phyloP scores from a whole-genome alignment of 768 basidiomycete genomes.

The Lactarius akahatsu region DNA sequence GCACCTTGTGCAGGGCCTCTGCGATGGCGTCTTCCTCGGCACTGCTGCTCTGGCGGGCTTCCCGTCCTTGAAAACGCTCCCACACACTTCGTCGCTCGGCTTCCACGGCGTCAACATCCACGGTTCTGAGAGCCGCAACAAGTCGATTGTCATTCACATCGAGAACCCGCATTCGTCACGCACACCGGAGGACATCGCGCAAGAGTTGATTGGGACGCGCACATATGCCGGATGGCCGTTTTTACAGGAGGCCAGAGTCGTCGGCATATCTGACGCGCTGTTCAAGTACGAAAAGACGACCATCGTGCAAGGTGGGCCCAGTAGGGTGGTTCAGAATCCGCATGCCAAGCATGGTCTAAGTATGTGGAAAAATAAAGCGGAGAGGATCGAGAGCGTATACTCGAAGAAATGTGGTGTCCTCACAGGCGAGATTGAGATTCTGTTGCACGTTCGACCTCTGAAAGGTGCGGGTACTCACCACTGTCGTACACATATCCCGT shows the following conservation, averaged over 20 bases:
- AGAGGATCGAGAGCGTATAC: slow-evolving; percentile 77
- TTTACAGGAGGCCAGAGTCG: slow-evolving; percentile 86
- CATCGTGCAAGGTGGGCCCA: slow-evolving; percentile 49
- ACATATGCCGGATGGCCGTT: slow-evolving; percentile 92
- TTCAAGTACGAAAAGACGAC: slow-evolving; percentile 81
- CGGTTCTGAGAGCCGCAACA: slow-evolving; percentile 84
- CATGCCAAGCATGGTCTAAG: slow-evolving; percentile 67
- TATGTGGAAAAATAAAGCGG: slow-evolving; percentile 79
- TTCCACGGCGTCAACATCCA: slow-evolving; percentile 93
- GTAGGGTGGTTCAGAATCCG: slow-evolving; percentile 66
- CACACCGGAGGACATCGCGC: slow-evolving; percentile 72
- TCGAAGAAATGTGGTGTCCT: slow-evolving; percentile 89
- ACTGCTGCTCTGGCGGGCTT: slow-evolving; percentile 89
- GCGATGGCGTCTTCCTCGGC: slow-evolving; percentile 87
- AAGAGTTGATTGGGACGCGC: slow-evolving; percentile 69
- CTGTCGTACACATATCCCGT: background rate
- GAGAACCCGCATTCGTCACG: slow-evolving; percentile 67
- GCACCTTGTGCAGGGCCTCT: slow-evolving; percentile 81
- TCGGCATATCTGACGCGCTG: slow-evolving; percentile 79
- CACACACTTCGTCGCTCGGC: slow-evolving; percentile 70
- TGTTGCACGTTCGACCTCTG: slow-evolving; percentile 86
- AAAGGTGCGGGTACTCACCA: slow-evolving; percentile 58
- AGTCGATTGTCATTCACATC: slow-evolving; percentile 90
- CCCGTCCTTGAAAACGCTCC: slow-evolving; percentile 90
- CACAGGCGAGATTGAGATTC: slow-evolving; percentile 73